Evolutionary conservation across 352 stramenopile species (phyloP).

Genomic region (Aphanomyces astaci): DNA sequence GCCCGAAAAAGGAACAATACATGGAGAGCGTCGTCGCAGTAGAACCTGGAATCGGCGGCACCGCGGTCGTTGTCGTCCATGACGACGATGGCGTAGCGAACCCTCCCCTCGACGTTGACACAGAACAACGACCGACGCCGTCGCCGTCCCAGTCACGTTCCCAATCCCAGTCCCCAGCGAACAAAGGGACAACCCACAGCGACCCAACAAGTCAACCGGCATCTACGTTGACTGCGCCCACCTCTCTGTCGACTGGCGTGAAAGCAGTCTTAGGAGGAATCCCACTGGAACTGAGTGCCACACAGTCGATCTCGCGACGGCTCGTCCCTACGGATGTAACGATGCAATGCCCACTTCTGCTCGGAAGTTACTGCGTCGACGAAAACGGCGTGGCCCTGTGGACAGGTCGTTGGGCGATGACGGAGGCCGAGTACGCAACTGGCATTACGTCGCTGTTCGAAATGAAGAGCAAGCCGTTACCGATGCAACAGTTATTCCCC

Average conservation of each 20-base stretch:
- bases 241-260: no score
- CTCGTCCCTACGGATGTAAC: constrained; percentile 9
- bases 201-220: neutral
- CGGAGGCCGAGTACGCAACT: constrained; percentile 66
- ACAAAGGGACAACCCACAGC: neutral
- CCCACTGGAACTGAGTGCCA: constrained; percentile 8
- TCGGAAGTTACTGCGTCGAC: constrained; percentile 20
- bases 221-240: neutral
- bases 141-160: constrained; percentile 2
- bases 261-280: neutral
- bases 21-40: constrained; percentile 12
- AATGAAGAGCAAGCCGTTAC: constrained; percentile 78
- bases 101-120: neutral
- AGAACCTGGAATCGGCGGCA: neutral
- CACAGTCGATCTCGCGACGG: neutral
- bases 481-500: constrained; percentile 36
- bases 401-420: constrained; percentile 79
- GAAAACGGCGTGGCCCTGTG: constrained; percentile 41
- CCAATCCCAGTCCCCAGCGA: neutral
- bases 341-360: constrained; percentile 7
- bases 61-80: neutral
- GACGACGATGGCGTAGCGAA: neutral
- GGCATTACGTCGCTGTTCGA: constrained; percentile 76
- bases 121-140: neutral
- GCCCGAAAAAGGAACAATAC: constrained; percentile 6